Percentiles rank a stretch among this genome's conserved stretches.
These are phyloP conservation scores for Trypanosomatidae sp. DNA, from an alignment of 208 protist species.

Conservation along the genomic window DNA sequence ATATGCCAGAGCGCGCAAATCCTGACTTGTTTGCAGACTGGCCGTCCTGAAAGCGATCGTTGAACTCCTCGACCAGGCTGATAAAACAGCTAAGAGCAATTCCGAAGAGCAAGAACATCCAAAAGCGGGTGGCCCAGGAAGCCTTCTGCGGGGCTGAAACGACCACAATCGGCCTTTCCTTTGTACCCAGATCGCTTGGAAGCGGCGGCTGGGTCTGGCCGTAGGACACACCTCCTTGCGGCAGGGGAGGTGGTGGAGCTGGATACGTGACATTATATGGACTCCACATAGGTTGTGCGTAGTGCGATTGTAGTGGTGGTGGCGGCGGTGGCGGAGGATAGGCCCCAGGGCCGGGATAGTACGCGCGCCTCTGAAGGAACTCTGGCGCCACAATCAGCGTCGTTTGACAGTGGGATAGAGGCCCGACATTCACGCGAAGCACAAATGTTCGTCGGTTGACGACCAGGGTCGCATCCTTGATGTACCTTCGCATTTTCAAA, in stretches of 20 bases:
- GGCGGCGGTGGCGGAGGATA: conserved; percentile 53
- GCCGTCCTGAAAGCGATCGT: conserved; percentile 36
- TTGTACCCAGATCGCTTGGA: conserved; percentile 62
- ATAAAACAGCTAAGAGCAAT: conserved; percentile 67
- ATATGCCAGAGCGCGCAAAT: conserved; percentile 26
- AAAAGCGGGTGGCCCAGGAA: conserved; percentile 65
- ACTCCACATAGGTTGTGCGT: conserved; percentile 15
- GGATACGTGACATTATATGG: conserved; percentile 19
- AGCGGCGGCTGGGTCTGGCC: conserved; percentile 16
- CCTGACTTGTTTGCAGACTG: conserved; percentile 27
- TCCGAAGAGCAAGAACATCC: conserved; percentile 73
- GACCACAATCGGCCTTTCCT: conserved; percentile 78
- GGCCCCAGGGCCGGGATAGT: conserved; percentile 28
- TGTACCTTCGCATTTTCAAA: conserved; percentile 18
- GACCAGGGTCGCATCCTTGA: conserved; percentile 10
- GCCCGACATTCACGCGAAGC: conserved; percentile 9
- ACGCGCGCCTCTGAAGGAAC: conserved; percentile 29
- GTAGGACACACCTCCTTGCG: conserved; percentile 20
- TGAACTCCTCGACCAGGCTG: conserved; percentile 35
- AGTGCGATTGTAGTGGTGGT: conserved; percentile 25
- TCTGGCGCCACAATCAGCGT: conserved; percentile 31
- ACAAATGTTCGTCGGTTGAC: conserved; percentile 23
- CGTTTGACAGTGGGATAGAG: conserved; percentile 1
- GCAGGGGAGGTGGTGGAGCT: conserved; percentile 16
- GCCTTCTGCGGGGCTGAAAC: conserved; percentile 65